Evolutionary conservation across 345 rosid species (phyloP).

Genomic region (Hibiscus syriacus): DNA sequence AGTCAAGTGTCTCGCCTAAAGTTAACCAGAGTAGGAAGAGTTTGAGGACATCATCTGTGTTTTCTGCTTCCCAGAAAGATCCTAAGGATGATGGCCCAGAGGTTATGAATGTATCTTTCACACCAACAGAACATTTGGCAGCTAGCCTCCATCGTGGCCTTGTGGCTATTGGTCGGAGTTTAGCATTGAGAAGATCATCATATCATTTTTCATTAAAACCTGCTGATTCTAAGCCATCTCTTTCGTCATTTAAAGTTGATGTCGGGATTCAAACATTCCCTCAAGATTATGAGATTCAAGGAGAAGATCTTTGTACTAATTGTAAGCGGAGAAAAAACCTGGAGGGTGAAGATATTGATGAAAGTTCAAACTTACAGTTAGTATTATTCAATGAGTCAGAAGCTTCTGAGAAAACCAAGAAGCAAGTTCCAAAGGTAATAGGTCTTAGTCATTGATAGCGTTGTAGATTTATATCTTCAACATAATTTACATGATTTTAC

Average conservation of each 20-base stretch:
- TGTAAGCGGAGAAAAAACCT: constrained; percentile 44
- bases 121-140: constrained; percentile 67
- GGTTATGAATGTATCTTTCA: constrained; percentile 27
- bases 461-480: background rate
- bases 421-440: constrained; percentile 77
- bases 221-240: constrained; percentile 36
- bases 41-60: constrained; percentile 65
- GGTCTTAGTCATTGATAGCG: constrained; percentile 1
- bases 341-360: constrained; percentile 39
- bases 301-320: constrained; percentile 47
- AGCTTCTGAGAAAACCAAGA: constrained; percentile 51
- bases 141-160: constrained; percentile 95
- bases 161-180: constrained; percentile 76
- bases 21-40: constrained; percentile 69
- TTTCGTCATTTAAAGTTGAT: constrained; percentile 48
- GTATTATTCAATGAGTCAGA: constrained; percentile 53
- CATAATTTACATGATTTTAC: constrained; percentile 4
- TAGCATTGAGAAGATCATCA: constrained; percentile 61
- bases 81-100: constrained; percentile 33
- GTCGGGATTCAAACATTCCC: constrained; percentile 75
- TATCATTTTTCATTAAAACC: constrained; percentile 64
- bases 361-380: constrained; percentile 51
- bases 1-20: constrained; percentile 82
- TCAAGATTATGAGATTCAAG: constrained; percentile 32
- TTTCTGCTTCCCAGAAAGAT: constrained; percentile 67